A percentile compares a stretch with the other conserved stretches of the same genome.
These are phyloP conservation scores for Candida insectalens DNA, from an alignment of 805 yeast genomes.

Conservation along the genomic window DNA sequence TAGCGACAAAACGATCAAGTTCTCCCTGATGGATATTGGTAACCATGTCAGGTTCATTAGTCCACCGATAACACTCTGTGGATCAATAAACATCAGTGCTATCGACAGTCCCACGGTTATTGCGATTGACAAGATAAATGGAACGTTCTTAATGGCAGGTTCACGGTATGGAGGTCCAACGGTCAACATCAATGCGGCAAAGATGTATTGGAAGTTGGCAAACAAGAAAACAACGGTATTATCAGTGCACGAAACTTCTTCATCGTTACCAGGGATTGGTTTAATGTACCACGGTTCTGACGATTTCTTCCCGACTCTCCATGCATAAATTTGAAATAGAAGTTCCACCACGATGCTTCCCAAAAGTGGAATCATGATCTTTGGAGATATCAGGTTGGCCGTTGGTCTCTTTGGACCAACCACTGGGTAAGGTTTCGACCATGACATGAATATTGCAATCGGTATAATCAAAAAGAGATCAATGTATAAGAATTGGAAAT, in stretches of 20 bases:
- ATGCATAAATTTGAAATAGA: constrained; percentile 56
- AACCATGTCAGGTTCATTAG: constrained; percentile 70
- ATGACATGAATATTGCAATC: constrained; percentile 93
- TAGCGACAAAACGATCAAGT: constrained; percentile 36
- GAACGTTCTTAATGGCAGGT: constrained; percentile 54
- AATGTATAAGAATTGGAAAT: constrained; percentile 91
- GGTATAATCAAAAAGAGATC: constrained; percentile 88
- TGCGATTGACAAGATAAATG: constrained; percentile 58
- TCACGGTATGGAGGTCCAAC: constrained; percentile 92
- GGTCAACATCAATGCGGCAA: constrained; percentile 74
- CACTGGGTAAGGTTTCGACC: constrained; percentile 71
- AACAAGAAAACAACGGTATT: constrained; percentile 77
- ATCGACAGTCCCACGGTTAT: constrained; percentile 41
- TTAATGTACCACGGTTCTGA: constrained; percentile 63
- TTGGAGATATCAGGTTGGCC: constrained; percentile 86
- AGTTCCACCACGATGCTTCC: constrained; percentile 61
- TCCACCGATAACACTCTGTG: constrained; percentile 46
- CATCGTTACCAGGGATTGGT: constrained; percentile 76
- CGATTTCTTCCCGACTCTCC: constrained; percentile 43
- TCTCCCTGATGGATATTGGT: constrained; percentile 36
- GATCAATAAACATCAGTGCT: constrained; percentile 43
- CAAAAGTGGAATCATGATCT: constrained; percentile 74
- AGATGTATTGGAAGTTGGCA: constrained; percentile 82
- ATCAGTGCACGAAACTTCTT: constrained; percentile 78
- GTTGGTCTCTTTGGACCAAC: constrained; percentile 76